Evolutionary conservation across 441 rosid genomes (phyloP).

Genomic region (Manihot esculenta): DNA sequence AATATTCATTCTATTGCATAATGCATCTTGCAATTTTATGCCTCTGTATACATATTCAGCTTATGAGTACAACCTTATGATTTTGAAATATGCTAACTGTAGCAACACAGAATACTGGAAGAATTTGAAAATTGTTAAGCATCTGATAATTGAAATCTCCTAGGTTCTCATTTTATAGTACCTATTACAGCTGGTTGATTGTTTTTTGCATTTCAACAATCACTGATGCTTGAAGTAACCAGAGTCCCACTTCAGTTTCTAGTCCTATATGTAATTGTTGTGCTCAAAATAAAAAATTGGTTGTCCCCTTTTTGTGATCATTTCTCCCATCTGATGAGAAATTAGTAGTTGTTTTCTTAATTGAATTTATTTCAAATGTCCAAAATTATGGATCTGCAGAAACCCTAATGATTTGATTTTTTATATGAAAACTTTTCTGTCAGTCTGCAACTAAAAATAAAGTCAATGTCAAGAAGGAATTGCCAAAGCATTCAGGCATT

Average conservation of each 20-base stretch:
- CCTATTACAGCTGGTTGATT: neutral
- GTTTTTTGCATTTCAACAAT: neutral
- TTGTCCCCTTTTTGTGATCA: constrained; percentile 2
- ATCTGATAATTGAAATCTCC: neutral
- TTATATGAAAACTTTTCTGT: constrained; percentile 24
- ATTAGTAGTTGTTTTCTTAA: neutral
- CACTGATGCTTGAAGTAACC: neutral
- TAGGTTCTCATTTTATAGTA: neutral
- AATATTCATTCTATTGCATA: neutral
- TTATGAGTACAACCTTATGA: neutral
- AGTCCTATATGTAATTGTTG: too few species aligned
- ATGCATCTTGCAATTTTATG: constrained; percentile 1
- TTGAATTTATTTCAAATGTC: neutral
- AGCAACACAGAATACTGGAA: neutral
- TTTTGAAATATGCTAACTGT: neutral
- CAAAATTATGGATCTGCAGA: constrained; percentile 6
- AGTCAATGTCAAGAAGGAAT: constrained; percentile 40
- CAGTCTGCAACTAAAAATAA: constrained; percentile 53
- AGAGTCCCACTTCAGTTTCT: too few species aligned
- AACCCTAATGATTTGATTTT: constrained; percentile 21
- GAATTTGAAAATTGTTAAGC: neutral
- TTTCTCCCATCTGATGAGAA: constrained; percentile 5
- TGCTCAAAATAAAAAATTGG: neutral
- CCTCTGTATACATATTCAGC: too few species aligned
- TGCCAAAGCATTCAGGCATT: constrained; percentile 37